A percentile compares a stretch with the other conserved stretches of the same genome.
Evolutionary conservation across 768 basidiomycete species (phyloP).

Genomic region (Hebeloma cylindrosporum): DNA sequence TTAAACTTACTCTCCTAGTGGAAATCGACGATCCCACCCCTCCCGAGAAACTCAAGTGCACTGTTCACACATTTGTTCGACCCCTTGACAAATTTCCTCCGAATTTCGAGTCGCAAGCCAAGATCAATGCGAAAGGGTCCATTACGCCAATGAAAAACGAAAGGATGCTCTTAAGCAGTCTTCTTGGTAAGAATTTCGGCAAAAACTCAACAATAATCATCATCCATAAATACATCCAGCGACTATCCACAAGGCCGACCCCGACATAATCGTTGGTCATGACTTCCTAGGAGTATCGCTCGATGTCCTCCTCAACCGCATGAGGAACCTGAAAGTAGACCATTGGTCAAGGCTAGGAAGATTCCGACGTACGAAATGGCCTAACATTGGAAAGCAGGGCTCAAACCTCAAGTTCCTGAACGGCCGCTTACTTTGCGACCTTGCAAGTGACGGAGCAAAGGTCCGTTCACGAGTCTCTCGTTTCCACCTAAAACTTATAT

Average conservation of each 20-base stretch:
- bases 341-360: conserved; percentile 95
- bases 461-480: conserved; percentile 43
- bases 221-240: too few species aligned
- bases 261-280: conserved; percentile 93
- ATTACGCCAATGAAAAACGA: conserved; percentile 82
- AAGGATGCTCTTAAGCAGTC: conserved; percentile 76
- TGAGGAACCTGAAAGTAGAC: conserved; percentile 87
- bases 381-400: conserved; percentile 76
- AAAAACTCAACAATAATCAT: too few species aligned
- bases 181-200: conserved; percentile 75
- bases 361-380: conserved; percentile 83
- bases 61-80: conserved; percentile 85
- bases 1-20: conserved; percentile 43
- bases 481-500: background rate
- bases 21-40: conserved; percentile 91
- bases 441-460: conserved; percentile 93
- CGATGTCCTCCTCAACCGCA: conserved; percentile 87
- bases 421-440: conserved; percentile 87
- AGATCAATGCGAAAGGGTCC: conserved; percentile 58
- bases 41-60: conserved; percentile 80
- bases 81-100: conserved; percentile 86
- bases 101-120: conserved; percentile 74
- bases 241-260: conserved; percentile 82
- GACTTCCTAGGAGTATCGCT: conserved; percentile 89
- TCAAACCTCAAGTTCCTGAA: conserved; percentile 80